These are phyloP conservation scores for Agaricus subrufescens DNA, from an alignment of 768 basidiomycete genomes.

Conservation along the genomic window DNA sequence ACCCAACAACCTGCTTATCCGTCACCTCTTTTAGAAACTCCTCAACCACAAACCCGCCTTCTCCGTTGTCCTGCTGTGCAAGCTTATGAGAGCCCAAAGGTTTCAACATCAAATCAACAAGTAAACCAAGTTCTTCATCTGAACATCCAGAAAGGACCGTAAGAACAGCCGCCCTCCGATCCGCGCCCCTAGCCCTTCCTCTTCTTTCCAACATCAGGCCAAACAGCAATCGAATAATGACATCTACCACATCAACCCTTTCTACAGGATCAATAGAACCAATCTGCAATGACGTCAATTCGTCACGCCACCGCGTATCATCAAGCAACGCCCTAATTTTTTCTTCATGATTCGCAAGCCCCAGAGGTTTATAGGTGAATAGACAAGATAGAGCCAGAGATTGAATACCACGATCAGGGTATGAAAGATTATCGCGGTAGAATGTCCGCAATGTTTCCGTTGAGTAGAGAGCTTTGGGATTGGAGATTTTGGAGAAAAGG, in stretches of 20 bases:
- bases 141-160: constrained; percentile 64
- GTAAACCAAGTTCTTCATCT: constrained; percentile 65
- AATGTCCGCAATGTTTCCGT: constrained; percentile 59
- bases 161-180: constrained; percentile 73
- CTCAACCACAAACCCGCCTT: constrained; percentile 3
- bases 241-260: constrained; percentile 62
- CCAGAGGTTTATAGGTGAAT: constrained; percentile 73
- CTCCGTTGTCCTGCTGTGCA: constrained; percentile 15
- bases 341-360: constrained; percentile 53
- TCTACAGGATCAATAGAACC: constrained; percentile 46
- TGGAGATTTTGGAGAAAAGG: constrained; percentile 84
- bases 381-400: constrained; percentile 71
- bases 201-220: constrained; percentile 83
- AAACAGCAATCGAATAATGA: constrained; percentile 74
- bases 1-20: constrained; percentile 76
- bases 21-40: constrained; percentile 23
- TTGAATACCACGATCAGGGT: constrained; percentile 81
- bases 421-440: constrained; percentile 74
- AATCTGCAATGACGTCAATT: constrained; percentile 69
- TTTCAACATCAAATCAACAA: constrained; percentile 85
- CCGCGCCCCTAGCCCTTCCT: constrained; percentile 62
- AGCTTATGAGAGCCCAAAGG: constrained; percentile 47
- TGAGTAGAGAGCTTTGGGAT: constrained; percentile 84
- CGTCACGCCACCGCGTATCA: constrained; percentile 86
- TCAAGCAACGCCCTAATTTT: constrained; percentile 70